phyloP scores from a whole-genome alignment of 768 basidiomycete genomes.

The Pleurotus cornucopiae region DNA sequence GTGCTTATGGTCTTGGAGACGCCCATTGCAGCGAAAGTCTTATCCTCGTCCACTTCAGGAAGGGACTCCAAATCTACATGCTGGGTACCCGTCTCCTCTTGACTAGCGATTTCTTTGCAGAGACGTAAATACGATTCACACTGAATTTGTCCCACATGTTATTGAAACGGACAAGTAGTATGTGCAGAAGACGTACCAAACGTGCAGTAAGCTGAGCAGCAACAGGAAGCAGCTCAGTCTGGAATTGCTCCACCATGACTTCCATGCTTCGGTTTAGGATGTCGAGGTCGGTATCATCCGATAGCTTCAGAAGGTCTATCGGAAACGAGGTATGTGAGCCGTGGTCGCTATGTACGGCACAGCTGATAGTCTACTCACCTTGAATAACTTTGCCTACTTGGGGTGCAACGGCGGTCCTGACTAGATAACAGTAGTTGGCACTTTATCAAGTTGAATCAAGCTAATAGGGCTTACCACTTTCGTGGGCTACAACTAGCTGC shows the following conservation, averaged over 20 bases:
- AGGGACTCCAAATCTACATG: constrained; percentile 55
- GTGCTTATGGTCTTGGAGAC: constrained; percentile 82
- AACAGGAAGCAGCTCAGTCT: constrained; percentile 79
- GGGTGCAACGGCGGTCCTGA: constrained; percentile 64
- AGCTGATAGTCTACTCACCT: constrained; percentile 35
- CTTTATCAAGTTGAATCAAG: not conserved
- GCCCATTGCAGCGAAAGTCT: constrained; percentile 85
- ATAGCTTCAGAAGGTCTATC: constrained; percentile 78
- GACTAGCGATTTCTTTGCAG: constrained; percentile 58
- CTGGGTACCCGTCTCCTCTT: constrained; percentile 45
- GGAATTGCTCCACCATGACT: constrained; percentile 82
- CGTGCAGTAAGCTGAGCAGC: constrained; percentile 76
- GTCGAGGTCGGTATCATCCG: constrained; percentile 90
- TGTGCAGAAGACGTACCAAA: constrained; percentile 45
- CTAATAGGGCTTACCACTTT: constrained; percentile 44
- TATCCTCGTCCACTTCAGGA: constrained; percentile 69
- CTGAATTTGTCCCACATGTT: constrained; percentile 27
- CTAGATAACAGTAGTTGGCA: constrained; percentile 27
- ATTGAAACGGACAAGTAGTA: not conserved
- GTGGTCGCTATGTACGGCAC: no score
- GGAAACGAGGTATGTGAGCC: not conserved
- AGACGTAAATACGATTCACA: constrained; percentile 82
- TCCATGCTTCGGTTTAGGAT: constrained; percentile 81
- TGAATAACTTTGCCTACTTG: constrained; percentile 86
- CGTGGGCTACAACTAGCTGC: constrained; percentile 63